phyloP scores from a whole-genome alignment of 1,284 basidiomycete species.

The Trichosporon faecale region DNA sequence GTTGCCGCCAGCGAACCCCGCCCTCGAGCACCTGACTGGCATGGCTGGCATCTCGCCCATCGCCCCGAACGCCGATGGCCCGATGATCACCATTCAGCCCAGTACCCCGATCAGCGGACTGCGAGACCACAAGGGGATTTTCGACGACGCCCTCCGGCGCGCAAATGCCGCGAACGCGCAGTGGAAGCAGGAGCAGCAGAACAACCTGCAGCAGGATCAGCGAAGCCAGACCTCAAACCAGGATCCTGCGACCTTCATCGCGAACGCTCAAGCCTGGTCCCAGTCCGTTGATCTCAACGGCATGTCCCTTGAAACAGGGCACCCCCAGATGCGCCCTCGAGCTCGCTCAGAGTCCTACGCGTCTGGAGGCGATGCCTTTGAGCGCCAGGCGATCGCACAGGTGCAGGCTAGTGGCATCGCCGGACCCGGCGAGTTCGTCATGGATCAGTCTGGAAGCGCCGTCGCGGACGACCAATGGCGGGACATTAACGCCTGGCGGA shows the following conservation, averaged over 20 bases:
- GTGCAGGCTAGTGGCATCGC: slow-evolving; percentile 14
- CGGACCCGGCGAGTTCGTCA: background rate
- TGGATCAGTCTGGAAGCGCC: slow-evolving; percentile 2
- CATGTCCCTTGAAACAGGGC: slow-evolving; percentile 10
- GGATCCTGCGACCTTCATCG: slow-evolving; percentile 3
- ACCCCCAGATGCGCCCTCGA: slow-evolving; percentile 29
- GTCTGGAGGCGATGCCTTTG: slow-evolving; percentile 31
- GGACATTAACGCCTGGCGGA: slow-evolving; percentile 27
- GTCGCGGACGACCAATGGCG: slow-evolving; percentile 18
- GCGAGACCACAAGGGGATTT: slow-evolving; percentile 46
- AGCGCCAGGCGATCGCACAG: slow-evolving; percentile 28
- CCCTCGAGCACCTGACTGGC: slow-evolving; percentile 43
- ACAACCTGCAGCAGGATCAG: slow-evolving; percentile 26
- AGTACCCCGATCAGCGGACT: slow-evolving; percentile 52
- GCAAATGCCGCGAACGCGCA: slow-evolving; percentile 21
- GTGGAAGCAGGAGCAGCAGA: slow-evolving; percentile 24
- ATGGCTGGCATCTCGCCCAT: slow-evolving; percentile 51
- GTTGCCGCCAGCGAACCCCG: slow-evolving; percentile 43
- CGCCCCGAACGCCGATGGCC: slow-evolving; percentile 48
- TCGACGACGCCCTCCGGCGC: slow-evolving; percentile 45
- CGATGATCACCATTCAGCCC: slow-evolving; percentile 53
- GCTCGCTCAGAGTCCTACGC: slow-evolving; percentile 49
- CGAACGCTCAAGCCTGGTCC: slow-evolving; percentile 17
- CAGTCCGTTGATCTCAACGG: slow-evolving; percentile 12
- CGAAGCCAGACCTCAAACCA: slow-evolving; percentile 23